Evolutionary conservation across 1,139 yeast genomes (phyloP).

Genomic region (Yamadazyma spencermartinsiae): DNA sequence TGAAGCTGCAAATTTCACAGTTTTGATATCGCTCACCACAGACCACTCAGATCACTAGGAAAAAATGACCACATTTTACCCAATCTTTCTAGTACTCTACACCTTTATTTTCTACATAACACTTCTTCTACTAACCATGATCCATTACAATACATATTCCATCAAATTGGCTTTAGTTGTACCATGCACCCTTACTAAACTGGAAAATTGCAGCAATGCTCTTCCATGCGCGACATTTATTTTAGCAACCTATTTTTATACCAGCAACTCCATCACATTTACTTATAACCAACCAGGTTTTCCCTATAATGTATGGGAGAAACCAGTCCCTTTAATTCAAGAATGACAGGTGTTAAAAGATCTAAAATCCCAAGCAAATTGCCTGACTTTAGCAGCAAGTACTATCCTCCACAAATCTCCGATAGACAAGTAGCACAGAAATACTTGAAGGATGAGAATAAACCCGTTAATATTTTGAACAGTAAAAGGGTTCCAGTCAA

Average conservation of each 20-base stretch:
- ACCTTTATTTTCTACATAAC: too few species aligned
- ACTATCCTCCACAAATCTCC: conserved; percentile 18
- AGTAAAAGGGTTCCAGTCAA: not conserved
- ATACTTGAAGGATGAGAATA: conserved; percentile 25
- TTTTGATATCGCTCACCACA: too few species aligned
- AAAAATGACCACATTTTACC: too few species aligned
- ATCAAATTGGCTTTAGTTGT: too few species aligned
- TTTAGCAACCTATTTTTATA: not conserved
- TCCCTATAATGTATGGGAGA: too few species aligned
- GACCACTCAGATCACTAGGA: too few species aligned
- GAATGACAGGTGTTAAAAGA: conserved; percentile 14
- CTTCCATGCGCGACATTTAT: not conserved
- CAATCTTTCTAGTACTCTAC: too few species aligned
- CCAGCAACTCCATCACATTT: not conserved
- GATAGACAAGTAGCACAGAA: conserved; percentile 15
- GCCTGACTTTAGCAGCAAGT: conserved; percentile 15
- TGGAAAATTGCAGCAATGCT: not conserved
- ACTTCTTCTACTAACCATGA: too few species aligned
- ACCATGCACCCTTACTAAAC: not conserved
- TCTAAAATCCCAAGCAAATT: conserved; percentile 15
- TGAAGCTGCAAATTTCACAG: too few species aligned
- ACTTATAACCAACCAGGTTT: not conserved
- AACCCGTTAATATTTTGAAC: conserved; percentile 21
- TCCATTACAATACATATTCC: too few species aligned
- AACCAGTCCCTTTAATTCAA: too few species aligned